A percentile compares a stretch with the other conserved stretches of the same genome.
Conservation (phyloP, 495 filamentous ascomycete species). For the Parachaetomium inaequale region DNA sequence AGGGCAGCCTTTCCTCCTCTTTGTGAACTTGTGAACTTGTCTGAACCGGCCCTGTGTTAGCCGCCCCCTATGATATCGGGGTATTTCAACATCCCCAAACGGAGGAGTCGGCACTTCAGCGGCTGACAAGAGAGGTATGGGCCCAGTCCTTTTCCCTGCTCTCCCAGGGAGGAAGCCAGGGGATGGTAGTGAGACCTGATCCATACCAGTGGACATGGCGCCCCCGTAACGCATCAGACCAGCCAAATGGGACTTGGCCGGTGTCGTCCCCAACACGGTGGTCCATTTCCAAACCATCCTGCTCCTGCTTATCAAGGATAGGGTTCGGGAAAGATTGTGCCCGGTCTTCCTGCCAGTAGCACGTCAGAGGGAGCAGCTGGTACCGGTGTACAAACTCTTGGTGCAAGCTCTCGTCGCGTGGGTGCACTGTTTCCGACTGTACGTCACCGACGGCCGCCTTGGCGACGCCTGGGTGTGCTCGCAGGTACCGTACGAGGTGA, state of each 20-base stretch:
- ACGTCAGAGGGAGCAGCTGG: conserved; percentile 6
- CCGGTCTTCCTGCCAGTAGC: not conserved
- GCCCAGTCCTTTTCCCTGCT: not conserved
- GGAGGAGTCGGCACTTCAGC: no score
- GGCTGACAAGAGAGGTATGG: not conserved
- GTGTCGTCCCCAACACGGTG: not conserved
- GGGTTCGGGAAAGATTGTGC: not conserved
- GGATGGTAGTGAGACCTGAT: not conserved
- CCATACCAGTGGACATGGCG: conserved; percentile 1
- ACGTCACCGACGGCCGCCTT: not conserved
- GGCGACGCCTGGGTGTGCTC: conserved; percentile 3
- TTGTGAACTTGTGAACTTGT: no score
- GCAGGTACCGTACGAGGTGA: conserved; percentile 11
- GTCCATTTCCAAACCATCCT: not conserved
- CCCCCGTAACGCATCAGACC: conserved; percentile 9
- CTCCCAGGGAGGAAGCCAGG: not conserved
- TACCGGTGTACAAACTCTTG: not conserved
- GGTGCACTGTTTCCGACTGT: not conserved
- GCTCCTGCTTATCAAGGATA: not conserved
- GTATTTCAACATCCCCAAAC: no score
- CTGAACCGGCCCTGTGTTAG: no score
- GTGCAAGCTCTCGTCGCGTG: not conserved
- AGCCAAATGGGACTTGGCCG: conserved; percentile 4
- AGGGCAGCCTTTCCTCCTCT: no score
- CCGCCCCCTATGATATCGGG: no score